These are phyloP conservation scores for Vitis cinerea DNA, from an alignment of 164 flowering plant species.

Conservation along the genomic window DNA sequence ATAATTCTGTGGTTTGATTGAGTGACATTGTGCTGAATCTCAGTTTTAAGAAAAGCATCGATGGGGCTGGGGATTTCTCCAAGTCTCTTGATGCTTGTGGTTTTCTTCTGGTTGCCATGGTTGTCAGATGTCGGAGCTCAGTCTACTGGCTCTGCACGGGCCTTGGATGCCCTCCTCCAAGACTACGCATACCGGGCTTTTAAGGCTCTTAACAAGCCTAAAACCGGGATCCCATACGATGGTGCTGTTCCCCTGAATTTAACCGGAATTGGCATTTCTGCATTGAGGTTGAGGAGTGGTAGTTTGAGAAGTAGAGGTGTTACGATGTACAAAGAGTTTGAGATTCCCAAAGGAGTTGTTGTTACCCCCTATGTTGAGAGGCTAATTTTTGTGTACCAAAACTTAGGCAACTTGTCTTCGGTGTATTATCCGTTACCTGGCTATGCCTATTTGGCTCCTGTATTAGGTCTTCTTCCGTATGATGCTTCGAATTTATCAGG, in stretches of 20 bases:
- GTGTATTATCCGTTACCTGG: conserved; percentile 54
- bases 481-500: conserved; percentile 64
- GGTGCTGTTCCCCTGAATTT: conserved; percentile 61
- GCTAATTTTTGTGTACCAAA: conserved; percentile 83
- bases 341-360: conserved; percentile 60
- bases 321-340: conserved; percentile 50
- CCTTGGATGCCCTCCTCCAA: conserved; percentile 80
- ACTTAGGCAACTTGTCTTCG: conserved; percentile 69
- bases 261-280: conserved; percentile 61
- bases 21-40: conserved; percentile 17
- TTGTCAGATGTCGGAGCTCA: conserved; percentile 33
- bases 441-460: conserved; percentile 63
- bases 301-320: conserved; percentile 65
- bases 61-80: conserved; percentile 66
- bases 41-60: conserved; percentile 27
- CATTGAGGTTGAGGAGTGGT: conserved; percentile 83
- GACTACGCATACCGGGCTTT: conserved; percentile 81
- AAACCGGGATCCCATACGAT: conserved; percentile 57
- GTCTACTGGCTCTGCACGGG: conserved; percentile 25
- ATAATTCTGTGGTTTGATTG: no score
- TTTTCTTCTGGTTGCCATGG: conserved; percentile 21
- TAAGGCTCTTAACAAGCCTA: conserved; percentile 57
- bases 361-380: conserved; percentile 75
- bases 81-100: conserved; percentile 41
- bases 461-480: conserved; percentile 81